A percentile compares a stretch with the other conserved stretches of the same genome.
Evolutionary conservation across 2,329 filamentous ascomycete genomes (phyloP).

Genomic region (Diaporthe longicolla): DNA sequence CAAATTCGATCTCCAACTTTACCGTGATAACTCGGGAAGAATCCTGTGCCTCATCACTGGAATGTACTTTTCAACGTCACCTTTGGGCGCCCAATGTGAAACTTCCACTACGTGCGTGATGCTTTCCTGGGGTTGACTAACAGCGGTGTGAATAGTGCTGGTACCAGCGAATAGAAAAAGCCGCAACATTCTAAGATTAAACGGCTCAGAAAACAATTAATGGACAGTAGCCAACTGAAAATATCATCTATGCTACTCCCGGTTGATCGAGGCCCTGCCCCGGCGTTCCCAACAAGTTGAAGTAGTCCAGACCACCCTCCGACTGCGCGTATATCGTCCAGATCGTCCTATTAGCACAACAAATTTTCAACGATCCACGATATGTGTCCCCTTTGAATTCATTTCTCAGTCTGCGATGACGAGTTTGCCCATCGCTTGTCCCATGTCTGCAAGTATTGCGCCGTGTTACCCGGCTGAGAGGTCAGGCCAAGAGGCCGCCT

Average conservation of each 20-base stretch:
- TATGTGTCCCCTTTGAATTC: not conserved
- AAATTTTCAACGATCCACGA: not conserved
- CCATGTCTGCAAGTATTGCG: slow-evolving; percentile 12
- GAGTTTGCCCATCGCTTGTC: slow-evolving; percentile 14
- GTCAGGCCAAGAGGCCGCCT: slow-evolving; percentile 3
- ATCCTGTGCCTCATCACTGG: not conserved
- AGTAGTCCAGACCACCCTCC: not conserved
- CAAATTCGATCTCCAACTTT: not conserved
- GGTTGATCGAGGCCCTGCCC: not conserved
- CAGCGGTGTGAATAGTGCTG: not conserved
- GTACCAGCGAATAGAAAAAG: not conserved
- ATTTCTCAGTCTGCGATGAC: not conserved
- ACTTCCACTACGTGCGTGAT: too few species aligned
- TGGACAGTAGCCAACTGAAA: not conserved
- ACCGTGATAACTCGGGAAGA: too few species aligned
- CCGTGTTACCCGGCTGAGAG: slow-evolving; percentile 1
- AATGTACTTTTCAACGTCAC: too few species aligned
- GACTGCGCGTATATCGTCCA: not conserved
- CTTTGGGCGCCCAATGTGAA: not conserved
- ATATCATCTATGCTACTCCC: not conserved
- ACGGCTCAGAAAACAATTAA: not conserved
- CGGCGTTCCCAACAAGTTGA: not conserved
- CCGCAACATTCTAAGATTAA: not conserved
- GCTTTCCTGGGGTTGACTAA: not conserved
- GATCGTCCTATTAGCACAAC: too few species aligned